Conservation (phyloP, 352 stramenopile genomes). For the Poterioochromonas sp. region DNA sequence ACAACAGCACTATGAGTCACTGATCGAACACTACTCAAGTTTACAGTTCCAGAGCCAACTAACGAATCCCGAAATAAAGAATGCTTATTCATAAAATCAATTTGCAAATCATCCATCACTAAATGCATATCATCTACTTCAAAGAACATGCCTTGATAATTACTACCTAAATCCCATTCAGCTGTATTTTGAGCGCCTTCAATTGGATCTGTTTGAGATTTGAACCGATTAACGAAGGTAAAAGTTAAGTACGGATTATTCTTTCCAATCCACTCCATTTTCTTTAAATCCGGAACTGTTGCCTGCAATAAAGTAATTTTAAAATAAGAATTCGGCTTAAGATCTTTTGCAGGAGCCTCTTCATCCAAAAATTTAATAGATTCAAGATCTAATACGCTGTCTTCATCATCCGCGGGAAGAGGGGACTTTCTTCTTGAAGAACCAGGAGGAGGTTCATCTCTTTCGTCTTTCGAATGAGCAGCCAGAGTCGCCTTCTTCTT, state of each 20-base stretch:
- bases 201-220: background rate
- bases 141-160: background rate
- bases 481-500: no score
- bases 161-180: background rate
- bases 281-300: background rate
- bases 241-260: background rate
- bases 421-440: no score
- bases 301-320: background rate
- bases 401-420: background rate
- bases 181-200: background rate
- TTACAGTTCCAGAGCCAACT: no score
- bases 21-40: no score
- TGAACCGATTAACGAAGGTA: background rate
- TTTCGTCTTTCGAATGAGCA: no score
- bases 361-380: background rate
- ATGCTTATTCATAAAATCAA: background rate
- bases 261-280: background rate
- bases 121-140: background rate
- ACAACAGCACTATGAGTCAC: no score
- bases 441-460: no score
- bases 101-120: background rate
- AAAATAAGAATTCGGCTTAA: background rate
- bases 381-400: background rate
- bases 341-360: background rate
- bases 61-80: no score